Percentiles rank a stretch among this genome's conserved stretches.
Evolutionary conservation across 2,329 filamentous ascomycete species (phyloP).

Genomic region (Aspergillus sp.): DNA sequence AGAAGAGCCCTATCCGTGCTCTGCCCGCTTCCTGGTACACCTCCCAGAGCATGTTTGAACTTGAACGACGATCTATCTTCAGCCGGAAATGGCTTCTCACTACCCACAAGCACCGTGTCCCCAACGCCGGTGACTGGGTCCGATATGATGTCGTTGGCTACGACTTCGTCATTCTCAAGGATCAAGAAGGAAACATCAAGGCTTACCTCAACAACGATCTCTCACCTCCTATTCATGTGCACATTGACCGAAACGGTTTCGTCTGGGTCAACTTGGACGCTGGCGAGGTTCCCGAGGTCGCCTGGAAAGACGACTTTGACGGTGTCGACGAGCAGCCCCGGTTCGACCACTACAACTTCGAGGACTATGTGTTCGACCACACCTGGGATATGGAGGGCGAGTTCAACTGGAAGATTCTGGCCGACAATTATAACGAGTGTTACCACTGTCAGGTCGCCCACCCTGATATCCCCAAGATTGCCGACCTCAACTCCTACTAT

Average conservation of each 20-base stretch:
- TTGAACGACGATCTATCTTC: constrained; percentile 49
- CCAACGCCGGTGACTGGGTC: constrained; percentile 50
- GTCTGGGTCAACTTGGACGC: constrained; percentile 54
- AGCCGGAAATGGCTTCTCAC: constrained; percentile 42
- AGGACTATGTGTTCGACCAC: constrained; percentile 51
- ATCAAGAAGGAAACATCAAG: constrained; percentile 45
- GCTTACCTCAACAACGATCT: constrained; percentile 56
- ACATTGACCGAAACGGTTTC: constrained; percentile 49
- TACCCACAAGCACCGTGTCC: constrained; percentile 39
- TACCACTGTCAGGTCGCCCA: constrained; percentile 56
- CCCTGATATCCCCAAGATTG: constrained; percentile 49
- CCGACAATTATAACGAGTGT: constrained; percentile 60
- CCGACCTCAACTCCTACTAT: constrained; percentile 49
- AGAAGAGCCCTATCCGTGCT: constrained; percentile 19
- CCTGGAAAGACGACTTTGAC: constrained; percentile 49
- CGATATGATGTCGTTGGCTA: constrained; percentile 52
- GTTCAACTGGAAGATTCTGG: constrained; percentile 56
- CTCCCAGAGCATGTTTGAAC: constrained; percentile 38
- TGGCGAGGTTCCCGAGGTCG: constrained; percentile 15
- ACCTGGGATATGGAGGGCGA: constrained; percentile 51
- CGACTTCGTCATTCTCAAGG: constrained; percentile 47
- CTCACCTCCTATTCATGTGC: constrained; percentile 47
- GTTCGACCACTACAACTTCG: constrained; percentile 44
- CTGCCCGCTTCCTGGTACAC: constrained; percentile 45
- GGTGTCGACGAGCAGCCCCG: constrained; percentile 44